A percentile compares a stretch with the other conserved stretches of the same genome.
These are phyloP conservation scores for Neonectria sp. DNA, from an alignment of 2,329 filamentous ascomycete genomes.

Conservation along the genomic window DNA sequence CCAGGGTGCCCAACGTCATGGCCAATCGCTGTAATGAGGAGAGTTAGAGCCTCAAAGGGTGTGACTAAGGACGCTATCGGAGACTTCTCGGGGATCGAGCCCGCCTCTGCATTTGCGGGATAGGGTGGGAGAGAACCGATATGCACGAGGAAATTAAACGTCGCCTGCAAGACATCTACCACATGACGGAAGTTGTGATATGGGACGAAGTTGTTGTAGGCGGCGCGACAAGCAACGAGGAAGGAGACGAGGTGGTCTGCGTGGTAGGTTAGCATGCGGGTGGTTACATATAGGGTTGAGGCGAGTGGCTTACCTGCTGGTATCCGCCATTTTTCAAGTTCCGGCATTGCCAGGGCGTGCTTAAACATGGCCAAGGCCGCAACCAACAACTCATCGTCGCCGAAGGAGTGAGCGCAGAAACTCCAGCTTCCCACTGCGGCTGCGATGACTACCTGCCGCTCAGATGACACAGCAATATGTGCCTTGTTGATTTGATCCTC, in stretches of 20 bases:
- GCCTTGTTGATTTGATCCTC: conserved; percentile 75
- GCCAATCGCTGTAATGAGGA: conserved; percentile 95
- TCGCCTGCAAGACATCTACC: conserved; percentile 93
- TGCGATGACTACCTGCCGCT: conserved; percentile 77
- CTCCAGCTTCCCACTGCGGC: conserved; percentile 83
- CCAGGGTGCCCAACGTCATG: conserved; percentile 98
- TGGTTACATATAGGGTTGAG: conserved; percentile 19
- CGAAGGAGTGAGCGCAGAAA: conserved; percentile 91
- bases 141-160: conserved; percentile 89
- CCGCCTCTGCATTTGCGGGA: conserved; percentile 56
- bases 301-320: conserved; percentile 74
- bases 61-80: conserved; percentile 82
- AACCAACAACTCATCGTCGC: conserved; percentile 90
- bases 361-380: conserved; percentile 91
- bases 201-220: conserved; percentile 97
- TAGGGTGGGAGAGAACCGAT: conserved; percentile 84
- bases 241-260: conserved; percentile 87
- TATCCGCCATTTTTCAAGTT: conserved; percentile 85
- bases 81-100: conserved; percentile 62
- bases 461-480: conserved; percentile 76
- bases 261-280: conserved; percentile 56
- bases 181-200: conserved; percentile 99
- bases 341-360: conserved; percentile 86
- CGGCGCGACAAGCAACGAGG: conserved; percentile 87
- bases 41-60: conserved; percentile 89